phyloP scores from a whole-genome alignment of 2,329 filamentous ascomycete genomes.

The Aspergillus tubingensis region DNA sequence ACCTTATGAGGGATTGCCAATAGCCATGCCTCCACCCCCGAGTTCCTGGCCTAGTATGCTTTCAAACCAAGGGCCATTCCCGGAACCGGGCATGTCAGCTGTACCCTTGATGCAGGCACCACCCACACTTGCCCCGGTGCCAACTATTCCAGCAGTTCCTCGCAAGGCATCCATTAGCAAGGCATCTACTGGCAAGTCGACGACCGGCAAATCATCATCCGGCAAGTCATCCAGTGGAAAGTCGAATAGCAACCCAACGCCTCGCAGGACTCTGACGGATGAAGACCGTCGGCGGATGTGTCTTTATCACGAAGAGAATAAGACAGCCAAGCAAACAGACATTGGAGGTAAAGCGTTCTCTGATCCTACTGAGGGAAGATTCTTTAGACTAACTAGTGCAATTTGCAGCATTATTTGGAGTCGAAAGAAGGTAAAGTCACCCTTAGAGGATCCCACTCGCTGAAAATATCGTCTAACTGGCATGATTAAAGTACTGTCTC shows the following conservation, averaged over 20 bases:
- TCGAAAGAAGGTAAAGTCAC: slow-evolving; percentile 82
- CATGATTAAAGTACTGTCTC: slow-evolving; percentile 78
- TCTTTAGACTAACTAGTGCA: slow-evolving; percentile 20
- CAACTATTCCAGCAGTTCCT: slow-evolving; percentile 35
- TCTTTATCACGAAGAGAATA: slow-evolving; percentile 86
- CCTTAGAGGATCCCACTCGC: background rate
- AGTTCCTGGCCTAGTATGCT: slow-evolving; percentile 75
- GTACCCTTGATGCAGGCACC: slow-evolving; percentile 60
- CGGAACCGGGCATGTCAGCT: slow-evolving; percentile 61
- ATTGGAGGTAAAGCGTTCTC: slow-evolving; percentile 70
- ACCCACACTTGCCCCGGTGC: slow-evolving; percentile 55
- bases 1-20: slow-evolving; percentile 61
- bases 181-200: slow-evolving; percentile 39
- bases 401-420: slow-evolving; percentile 75
- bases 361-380: background rate
- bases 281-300: slow-evolving; percentile 92
- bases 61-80: slow-evolving; percentile 68
- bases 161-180: slow-evolving; percentile 14
- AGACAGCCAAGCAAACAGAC: slow-evolving; percentile 88
- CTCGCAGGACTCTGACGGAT: slow-evolving; percentile 85
- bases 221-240: slow-evolving; percentile 28
- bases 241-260: slow-evolving; percentile 58
- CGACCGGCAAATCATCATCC: slow-evolving; percentile 43
- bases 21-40: slow-evolving; percentile 67
- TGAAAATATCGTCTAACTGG: slow-evolving; percentile 11